Percentiles rank a stretch among this genome's conserved stretches.
These are phyloP conservation scores for Amanita muscaria DNA, from an alignment of 768 basidiomycete species.

Conservation along the genomic window DNA sequence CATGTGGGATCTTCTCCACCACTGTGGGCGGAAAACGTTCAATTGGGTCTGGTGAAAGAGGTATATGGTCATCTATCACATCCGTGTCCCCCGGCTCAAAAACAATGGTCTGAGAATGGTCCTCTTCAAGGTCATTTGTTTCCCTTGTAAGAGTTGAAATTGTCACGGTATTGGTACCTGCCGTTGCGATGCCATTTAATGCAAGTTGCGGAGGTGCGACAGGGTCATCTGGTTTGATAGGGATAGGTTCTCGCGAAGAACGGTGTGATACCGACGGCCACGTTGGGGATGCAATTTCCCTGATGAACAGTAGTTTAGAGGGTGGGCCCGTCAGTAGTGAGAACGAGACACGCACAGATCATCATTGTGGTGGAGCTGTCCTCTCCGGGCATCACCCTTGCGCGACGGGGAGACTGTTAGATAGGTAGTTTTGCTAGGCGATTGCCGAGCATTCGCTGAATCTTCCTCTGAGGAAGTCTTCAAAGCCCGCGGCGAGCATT, in stretches of 20 bases:
- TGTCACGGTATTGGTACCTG: constrained; percentile 42
- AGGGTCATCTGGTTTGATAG: constrained; percentile 20
- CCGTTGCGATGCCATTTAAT: constrained; percentile 59
- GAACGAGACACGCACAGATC: not conserved
- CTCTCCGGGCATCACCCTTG: not conserved
- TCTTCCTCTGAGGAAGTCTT: constrained; percentile 33
- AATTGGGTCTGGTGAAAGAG: constrained; percentile 80
- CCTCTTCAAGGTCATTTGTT: constrained; percentile 44
- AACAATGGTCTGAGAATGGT: constrained; percentile 29
- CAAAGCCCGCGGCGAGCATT: constrained; percentile 53
- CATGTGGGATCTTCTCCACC: constrained; percentile 3
- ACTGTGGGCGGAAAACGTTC: constrained; percentile 47
- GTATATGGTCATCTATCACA: constrained; percentile 52
- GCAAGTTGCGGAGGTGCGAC: constrained; percentile 56
- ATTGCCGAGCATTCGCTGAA: constrained; percentile 11
- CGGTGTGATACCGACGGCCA: constrained; percentile 38
- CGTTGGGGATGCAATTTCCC: constrained; percentile 7
- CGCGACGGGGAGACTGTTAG: not conserved
- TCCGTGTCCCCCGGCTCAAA: constrained; percentile 13
- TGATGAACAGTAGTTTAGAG: not conserved
- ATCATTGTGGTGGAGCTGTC: not conserved
- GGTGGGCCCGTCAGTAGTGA: not conserved
- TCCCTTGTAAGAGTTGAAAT: no score
- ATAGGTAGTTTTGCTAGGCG: not conserved
- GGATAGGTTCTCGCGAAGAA: constrained; percentile 20